These are phyloP conservation scores for Umbellularia californica DNA, from an alignment of 164 flowering plant species.

Conservation along the genomic window DNA sequence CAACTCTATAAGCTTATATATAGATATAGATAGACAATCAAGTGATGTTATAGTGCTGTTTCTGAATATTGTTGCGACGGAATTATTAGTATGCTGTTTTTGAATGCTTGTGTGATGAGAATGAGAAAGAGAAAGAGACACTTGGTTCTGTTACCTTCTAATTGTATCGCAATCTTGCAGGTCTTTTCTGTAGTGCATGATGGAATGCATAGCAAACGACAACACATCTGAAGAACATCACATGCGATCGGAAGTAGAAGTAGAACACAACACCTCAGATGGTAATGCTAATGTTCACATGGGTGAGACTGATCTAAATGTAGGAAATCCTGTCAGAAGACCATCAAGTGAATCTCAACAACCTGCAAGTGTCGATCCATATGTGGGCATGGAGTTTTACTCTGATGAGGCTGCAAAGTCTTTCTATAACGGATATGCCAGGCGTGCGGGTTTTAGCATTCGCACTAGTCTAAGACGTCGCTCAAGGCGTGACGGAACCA, in stretches of 20 bases:
- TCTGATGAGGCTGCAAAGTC: conserved; percentile 57
- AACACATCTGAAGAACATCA: background rate
- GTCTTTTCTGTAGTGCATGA: background rate
- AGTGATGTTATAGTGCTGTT: no score
- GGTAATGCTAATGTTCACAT: no score
- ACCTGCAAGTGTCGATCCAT: conserved; percentile 25
- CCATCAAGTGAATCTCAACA: background rate
- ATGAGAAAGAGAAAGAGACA: no score
- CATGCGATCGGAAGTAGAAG: background rate
- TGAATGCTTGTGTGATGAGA: no score
- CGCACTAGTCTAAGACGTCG: conserved; percentile 39
- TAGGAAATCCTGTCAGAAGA: background rate
- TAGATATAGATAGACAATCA: no score
- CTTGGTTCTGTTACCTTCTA: background rate
- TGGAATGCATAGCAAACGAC: background rate
- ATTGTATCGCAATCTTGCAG: background rate
- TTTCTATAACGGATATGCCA: conserved; percentile 63
- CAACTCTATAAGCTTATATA: no score
- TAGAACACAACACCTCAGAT: background rate
- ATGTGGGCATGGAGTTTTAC: conserved; percentile 74
- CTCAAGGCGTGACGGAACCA: conserved; percentile 42
- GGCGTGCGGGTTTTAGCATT: conserved; percentile 55
- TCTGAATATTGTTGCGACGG: no score
- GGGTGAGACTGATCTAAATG: background rate
- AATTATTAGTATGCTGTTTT: no score